Conservation (phyloP, 768 basidiomycete species). For the Mycena chlorophos region DNA sequence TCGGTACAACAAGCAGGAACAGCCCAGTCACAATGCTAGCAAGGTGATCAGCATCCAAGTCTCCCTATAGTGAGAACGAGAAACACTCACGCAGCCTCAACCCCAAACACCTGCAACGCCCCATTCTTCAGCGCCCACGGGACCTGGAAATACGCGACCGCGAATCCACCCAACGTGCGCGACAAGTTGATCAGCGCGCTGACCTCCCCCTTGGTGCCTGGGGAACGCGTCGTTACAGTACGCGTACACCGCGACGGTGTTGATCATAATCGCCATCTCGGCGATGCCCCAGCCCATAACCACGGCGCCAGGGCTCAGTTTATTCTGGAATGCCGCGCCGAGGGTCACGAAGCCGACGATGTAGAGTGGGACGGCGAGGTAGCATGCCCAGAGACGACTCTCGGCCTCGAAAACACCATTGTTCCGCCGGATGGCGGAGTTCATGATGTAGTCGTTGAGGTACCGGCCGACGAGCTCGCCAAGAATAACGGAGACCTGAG, state of each 20-base stretch:
- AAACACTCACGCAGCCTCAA: slow-evolving; percentile 49
- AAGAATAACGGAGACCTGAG: slow-evolving; percentile 50
- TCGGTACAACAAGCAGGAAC: slow-evolving; percentile 50
- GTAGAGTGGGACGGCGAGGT: slow-evolving; percentile 53
- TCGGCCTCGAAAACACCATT: slow-evolving; percentile 63
- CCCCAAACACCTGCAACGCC: slow-evolving; percentile 54
- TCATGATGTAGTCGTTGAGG: slow-evolving; percentile 54
- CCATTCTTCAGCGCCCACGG: slow-evolving; percentile 55
- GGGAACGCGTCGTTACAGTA: slow-evolving; percentile 47
- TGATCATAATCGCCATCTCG: slow-evolving; percentile 42
- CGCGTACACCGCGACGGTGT: slow-evolving; percentile 45
- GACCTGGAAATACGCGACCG: slow-evolving; percentile 59
- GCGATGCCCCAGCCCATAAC: slow-evolving; percentile 62
- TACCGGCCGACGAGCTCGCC: slow-evolving; percentile 56
- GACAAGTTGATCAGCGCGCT: slow-evolving; percentile 55
- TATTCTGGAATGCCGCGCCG: slow-evolving; percentile 50
- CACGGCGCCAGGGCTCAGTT: slow-evolving; percentile 45
- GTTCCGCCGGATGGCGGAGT: slow-evolving; percentile 45
- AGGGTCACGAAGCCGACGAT: slow-evolving; percentile 54
- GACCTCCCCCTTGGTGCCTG: slow-evolving; percentile 50
- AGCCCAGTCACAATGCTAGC: slow-evolving; percentile 47
- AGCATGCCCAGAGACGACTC: slow-evolving; percentile 56
- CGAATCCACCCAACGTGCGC: slow-evolving; percentile 54
- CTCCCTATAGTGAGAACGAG: not conserved
- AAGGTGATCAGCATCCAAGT: not conserved